Conservation (phyloP, 2,329 filamentous ascomycete species). For the Ascochyta rabiei region DNA sequence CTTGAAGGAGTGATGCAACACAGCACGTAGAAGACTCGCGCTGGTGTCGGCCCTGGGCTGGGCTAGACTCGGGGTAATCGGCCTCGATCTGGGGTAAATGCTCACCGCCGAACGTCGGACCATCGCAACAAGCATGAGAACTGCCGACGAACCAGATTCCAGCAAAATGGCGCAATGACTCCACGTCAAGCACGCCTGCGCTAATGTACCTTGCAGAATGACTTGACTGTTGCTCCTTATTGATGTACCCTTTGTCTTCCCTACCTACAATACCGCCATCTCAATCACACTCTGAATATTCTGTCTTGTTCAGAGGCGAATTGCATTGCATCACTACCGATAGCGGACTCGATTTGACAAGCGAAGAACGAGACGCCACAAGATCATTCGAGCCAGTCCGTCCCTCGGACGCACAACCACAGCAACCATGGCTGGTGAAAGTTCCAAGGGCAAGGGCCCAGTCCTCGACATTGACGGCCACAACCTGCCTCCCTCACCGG, state of each 20-base stretch:
- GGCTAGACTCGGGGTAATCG: slow-evolving; percentile 11
- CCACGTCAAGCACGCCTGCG: slow-evolving; percentile 24
- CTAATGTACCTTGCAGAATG: slow-evolving; percentile 33
- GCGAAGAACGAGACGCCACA: slow-evolving; percentile 19
- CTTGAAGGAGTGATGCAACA: not conserved
- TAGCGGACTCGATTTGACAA: slow-evolving; percentile 1
- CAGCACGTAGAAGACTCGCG: not conserved
- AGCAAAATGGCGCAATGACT: slow-evolving; percentile 45
- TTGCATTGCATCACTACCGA: slow-evolving; percentile 11
- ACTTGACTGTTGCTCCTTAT: slow-evolving; percentile 17
- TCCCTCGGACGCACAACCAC: slow-evolving; percentile 17
- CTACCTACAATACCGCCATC: not conserved
- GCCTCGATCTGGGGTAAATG: slow-evolving; percentile 28
- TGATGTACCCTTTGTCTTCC: slow-evolving; percentile 3
- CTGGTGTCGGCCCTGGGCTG: not conserved
- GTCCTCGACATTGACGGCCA: slow-evolving; percentile 49
- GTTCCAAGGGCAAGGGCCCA: slow-evolving; percentile 43
- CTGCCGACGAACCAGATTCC: slow-evolving; percentile 32
- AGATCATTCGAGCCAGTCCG: slow-evolving; percentile 21
- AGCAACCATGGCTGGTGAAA: slow-evolving; percentile 39
- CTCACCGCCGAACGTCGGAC: slow-evolving; percentile 29
- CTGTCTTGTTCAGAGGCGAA: slow-evolving; percentile 5
- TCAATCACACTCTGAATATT: not conserved
- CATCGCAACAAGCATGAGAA: slow-evolving; percentile 19
- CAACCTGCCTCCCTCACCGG: slow-evolving; percentile 68